A percentile compares a stretch with the other conserved stretches of the same genome.
These are phyloP conservation scores for Calonectria hawksworthii DNA, from an alignment of 2,329 filamentous ascomycete species.

Conservation along the genomic window DNA sequence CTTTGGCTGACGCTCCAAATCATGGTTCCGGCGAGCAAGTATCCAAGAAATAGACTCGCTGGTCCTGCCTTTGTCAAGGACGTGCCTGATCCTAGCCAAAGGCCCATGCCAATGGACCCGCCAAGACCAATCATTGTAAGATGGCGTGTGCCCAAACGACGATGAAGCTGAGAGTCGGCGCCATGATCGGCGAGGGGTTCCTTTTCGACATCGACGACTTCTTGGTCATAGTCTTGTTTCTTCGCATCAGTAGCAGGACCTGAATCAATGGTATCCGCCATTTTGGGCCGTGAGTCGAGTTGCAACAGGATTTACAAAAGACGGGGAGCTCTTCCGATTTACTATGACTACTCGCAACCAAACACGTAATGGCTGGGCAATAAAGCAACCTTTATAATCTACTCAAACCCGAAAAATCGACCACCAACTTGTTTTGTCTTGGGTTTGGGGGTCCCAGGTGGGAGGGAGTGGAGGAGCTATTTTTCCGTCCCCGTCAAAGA, in stretches of 20 bases:
- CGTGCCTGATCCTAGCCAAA: conserved; percentile 61
- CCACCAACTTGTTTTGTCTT: background rate
- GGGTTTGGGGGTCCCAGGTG: background rate
- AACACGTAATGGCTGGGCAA: background rate
- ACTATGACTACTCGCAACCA: background rate
- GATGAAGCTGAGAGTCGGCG: conserved; percentile 46
- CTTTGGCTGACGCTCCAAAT: conserved; percentile 61
- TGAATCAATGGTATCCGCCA: conserved; percentile 12
- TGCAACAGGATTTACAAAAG: too few relatives aligned
- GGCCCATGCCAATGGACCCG: conserved; percentile 61
- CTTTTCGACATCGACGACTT: conserved; percentile 3
- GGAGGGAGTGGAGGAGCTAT: background rate
- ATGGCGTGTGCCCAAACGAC: conserved; percentile 59
- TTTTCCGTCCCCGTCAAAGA: background rate
- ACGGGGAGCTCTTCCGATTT: too few relatives aligned
- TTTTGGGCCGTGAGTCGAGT: background rate
- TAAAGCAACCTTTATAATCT: background rate
- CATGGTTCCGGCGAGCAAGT: conserved; percentile 60
- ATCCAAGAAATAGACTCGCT: conserved; percentile 60
- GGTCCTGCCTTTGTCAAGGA: conserved; percentile 58
- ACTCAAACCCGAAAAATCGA: too few relatives aligned
- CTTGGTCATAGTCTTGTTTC: background rate
- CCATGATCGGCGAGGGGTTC: conserved; percentile 15
- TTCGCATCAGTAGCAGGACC: background rate
- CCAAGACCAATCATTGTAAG: conserved; percentile 68